These are phyloP conservation scores for Chalaropsis thielavioides DNA, from an alignment of 2,329 filamentous ascomycete genomes.

Conservation along the genomic window DNA sequence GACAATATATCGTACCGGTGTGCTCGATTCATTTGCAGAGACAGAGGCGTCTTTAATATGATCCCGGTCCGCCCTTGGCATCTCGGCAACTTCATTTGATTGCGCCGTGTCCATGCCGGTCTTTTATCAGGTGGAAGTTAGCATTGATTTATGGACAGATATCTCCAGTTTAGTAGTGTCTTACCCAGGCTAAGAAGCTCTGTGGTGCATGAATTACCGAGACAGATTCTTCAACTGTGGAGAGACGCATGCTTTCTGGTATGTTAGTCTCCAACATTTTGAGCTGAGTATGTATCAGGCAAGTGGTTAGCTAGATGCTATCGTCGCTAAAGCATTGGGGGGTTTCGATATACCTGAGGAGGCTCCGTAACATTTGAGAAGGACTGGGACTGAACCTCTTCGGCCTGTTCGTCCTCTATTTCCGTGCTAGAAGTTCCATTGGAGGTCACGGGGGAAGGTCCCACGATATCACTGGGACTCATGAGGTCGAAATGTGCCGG, in stretches of 20 bases:
- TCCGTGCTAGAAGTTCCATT: conserved; percentile 73
- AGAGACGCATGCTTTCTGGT: conserved; percentile 41
- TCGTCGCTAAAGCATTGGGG: not conserved
- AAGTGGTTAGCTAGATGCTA: not conserved
- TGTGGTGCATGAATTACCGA: conserved; percentile 86
- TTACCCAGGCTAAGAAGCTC: conserved; percentile 68
- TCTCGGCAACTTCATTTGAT: conserved; percentile 9
- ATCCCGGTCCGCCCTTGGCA: conserved; percentile 5
- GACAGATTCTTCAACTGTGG: conserved; percentile 59
- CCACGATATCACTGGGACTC: conserved; percentile 55
- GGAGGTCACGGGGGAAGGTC: conserved; percentile 72
- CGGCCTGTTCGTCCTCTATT: conserved; percentile 61
- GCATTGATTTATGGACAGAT: not conserved
- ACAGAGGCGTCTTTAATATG: conserved; percentile 8
- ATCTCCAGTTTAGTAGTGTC: conserved; percentile 20
- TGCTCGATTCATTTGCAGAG: not conserved
- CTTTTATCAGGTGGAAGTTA: not conserved
- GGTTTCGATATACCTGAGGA: conserved; percentile 11
- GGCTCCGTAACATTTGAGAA: conserved; percentile 3
- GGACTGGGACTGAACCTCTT: conserved; percentile 34
- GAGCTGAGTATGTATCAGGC: conserved; percentile 17
- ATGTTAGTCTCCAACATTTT: conserved; percentile 41
- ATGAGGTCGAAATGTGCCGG: conserved; percentile 41
- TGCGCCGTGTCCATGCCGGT: not conserved
- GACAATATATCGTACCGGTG: conserved; percentile 2